These are phyloP conservation scores for Wickerhamiella parazyma DNA, from an alignment of 805 yeast genomes.

Conservation along the genomic window DNA sequence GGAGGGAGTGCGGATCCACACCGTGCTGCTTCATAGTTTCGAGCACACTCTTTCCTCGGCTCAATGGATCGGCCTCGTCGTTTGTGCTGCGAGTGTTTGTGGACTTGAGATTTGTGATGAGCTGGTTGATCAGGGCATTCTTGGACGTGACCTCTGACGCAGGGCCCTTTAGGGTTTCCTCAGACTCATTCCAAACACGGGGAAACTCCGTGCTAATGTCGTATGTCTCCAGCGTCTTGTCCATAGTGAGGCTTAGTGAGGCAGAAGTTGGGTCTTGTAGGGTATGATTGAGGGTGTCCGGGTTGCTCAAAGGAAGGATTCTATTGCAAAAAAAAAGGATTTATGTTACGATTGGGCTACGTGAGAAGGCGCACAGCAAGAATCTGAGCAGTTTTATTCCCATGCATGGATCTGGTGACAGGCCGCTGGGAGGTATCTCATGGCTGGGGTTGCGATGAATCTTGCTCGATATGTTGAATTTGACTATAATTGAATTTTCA, in stretches of 20 bases:
- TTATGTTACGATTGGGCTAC: no score
- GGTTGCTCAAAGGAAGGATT: no score
- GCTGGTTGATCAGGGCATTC: slow-evolving; percentile 21
- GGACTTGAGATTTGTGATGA: slow-evolving; percentile 15
- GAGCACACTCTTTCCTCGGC: slow-evolving; percentile 35
- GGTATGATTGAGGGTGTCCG: not conserved
- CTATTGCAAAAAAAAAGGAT: no score
- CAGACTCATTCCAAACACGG: slow-evolving; percentile 15
- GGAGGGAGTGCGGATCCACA: slow-evolving; percentile 22
- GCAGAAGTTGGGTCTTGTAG: no score
- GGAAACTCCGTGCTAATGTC: slow-evolving; percentile 16
- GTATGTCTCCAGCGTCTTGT: slow-evolving; percentile 15
- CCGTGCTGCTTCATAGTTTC: slow-evolving; percentile 31
- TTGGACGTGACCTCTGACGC: slow-evolving; percentile 12
- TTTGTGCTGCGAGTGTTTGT: slow-evolving; percentile 5
- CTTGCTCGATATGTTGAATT: no score
- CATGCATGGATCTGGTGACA: not conserved
- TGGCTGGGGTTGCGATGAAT: no score
- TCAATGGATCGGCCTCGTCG: slow-evolving; percentile 43
- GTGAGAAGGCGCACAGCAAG: no score
- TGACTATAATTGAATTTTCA: no score
- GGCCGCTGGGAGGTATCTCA: no score
- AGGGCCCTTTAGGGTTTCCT: not conserved
- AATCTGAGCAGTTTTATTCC: no score
- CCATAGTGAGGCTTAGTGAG: slow-evolving; percentile 1